Percentiles rank a stretch among this genome's conserved stretches.
Conservation (phyloP, 2,329 filamentous ascomycete species). For the Beauveria sp. region DNA sequence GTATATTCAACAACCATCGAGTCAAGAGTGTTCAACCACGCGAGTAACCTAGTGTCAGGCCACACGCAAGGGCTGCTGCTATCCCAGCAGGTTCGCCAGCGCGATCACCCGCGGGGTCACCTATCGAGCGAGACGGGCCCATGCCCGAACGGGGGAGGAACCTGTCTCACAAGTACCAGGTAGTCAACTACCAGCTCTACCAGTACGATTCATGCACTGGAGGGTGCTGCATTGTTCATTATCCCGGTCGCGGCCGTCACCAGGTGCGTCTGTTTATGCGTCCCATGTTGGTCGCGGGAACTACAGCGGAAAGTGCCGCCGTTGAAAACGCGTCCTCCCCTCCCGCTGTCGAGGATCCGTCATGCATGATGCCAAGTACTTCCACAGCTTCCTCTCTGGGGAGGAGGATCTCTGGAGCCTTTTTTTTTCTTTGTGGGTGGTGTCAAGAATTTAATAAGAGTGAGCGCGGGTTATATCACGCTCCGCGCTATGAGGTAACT, state of each 20-base stretch:
- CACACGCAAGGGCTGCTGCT: not conserved
- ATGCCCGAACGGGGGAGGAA: not conserved
- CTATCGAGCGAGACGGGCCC: not conserved
- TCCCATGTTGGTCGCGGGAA: constrained; percentile 5
- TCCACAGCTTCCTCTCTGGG: not conserved
- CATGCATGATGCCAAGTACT: not conserved
- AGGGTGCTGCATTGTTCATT: not conserved
- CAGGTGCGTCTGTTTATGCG: not conserved
- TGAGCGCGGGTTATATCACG: no score
- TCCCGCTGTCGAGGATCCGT: not conserved
- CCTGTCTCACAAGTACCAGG: not conserved
- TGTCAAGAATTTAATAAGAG: no score
- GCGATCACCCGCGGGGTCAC: not conserved
- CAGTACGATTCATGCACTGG: not conserved
- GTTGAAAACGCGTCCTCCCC: not conserved
- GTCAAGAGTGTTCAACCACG: not conserved
- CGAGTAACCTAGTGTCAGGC: not conserved
- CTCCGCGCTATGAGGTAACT: not conserved
- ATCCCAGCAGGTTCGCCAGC: not conserved
- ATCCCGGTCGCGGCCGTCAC: not conserved
- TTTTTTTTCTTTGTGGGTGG: no score
- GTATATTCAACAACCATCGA: not conserved
- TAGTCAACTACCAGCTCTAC: not conserved
- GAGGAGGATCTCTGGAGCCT: not conserved
- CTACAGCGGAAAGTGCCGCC: not conserved